Evolutionary conservation across 208 protist species (phyloP).

Genomic region (Trypanosoma theileri): DNA sequence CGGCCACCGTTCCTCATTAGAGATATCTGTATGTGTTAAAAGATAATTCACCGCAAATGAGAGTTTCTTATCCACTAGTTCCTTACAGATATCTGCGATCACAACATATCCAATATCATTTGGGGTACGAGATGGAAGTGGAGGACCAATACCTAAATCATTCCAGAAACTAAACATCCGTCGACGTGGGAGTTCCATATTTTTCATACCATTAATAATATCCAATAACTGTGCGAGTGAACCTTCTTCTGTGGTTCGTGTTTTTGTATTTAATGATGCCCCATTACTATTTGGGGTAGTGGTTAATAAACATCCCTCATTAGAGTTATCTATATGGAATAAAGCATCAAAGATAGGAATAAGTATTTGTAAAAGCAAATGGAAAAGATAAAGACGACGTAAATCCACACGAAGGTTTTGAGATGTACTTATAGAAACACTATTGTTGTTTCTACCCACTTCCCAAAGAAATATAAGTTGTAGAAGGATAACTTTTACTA

Average conservation of each 20-base stretch:
- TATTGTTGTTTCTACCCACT: background rate
- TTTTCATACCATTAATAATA: slow-evolving; percentile 10
- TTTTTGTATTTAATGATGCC: background rate
- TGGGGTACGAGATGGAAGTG: background rate
- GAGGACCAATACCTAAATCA: slow-evolving; percentile 5
- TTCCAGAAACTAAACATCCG: slow-evolving; percentile 10
- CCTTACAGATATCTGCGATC: slow-evolving; percentile 6
- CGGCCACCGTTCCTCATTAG: slow-evolving; percentile 8
- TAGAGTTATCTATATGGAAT: background rate
- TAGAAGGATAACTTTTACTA: slow-evolving; percentile 16
- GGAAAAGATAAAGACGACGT: background rate
- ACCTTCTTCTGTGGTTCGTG: background rate
- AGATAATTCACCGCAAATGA: background rate
- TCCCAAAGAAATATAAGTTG: slow-evolving; percentile 17
- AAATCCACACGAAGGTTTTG: background rate
- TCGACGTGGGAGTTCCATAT: background rate
- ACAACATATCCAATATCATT: slow-evolving; percentile 15
- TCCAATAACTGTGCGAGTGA: background rate
- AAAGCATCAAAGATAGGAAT: slow-evolving; percentile 7
- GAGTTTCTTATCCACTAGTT: slow-evolving; percentile 5
- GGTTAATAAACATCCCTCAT: background rate
- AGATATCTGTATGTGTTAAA: background rate
- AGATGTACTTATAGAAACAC: background rate
- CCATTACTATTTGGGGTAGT: background rate
- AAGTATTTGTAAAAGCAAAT: slow-evolving; percentile 4